Percentiles rank a stretch among this genome's conserved stretches.
phyloP scores from a whole-genome alignment of 2,329 filamentous ascomycete genomes.

The Plectosphaerella cucumerina region DNA sequence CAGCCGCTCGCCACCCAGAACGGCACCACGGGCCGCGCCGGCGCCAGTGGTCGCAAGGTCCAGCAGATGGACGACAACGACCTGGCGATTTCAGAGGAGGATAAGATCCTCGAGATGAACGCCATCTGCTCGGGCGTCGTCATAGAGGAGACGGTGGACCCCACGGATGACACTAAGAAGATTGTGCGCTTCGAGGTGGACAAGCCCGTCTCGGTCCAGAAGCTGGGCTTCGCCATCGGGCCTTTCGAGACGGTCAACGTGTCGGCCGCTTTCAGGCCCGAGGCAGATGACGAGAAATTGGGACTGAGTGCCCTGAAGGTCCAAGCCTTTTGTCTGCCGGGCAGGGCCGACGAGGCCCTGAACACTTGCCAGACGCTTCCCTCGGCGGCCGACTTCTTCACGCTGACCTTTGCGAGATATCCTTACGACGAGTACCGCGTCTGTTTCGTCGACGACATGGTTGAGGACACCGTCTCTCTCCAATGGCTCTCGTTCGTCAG shows the following conservation, averaged over 20 bases:
- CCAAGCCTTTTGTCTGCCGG: constrained; percentile 86
- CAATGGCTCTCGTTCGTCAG: constrained; percentile 87
- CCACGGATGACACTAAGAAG: constrained; percentile 75
- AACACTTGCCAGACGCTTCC: constrained; percentile 86
- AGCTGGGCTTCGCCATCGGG: constrained; percentile 89
- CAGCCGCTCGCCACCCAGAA: constrained; percentile 40
- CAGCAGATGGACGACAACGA: constrained; percentile 37
- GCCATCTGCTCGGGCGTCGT: constrained; percentile 89
- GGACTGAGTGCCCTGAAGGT: constrained; percentile 85
- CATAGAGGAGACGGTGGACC: constrained; percentile 76
- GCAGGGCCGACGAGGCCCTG: constrained; percentile 73
- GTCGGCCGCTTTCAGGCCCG: constrained; percentile 77
- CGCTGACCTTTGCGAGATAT: constrained; percentile 82
- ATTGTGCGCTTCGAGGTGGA: constrained; percentile 79
- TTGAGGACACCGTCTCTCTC: constrained; percentile 68
- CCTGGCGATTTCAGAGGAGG: constrained; percentile 61
- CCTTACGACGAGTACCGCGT: constrained; percentile 90
- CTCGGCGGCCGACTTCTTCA: constrained; percentile 85
- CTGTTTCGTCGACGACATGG: constrained; percentile 88
- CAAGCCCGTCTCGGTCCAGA: constrained; percentile 74
- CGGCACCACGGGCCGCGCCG: constrained; percentile 21
- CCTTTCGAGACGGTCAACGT: constrained; percentile 94
- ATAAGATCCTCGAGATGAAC: constrained; percentile 82
- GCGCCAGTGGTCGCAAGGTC: constrained; percentile 28
- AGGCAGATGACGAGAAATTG: constrained; percentile 87